Conservation (phyloP, 2,329 filamentous ascomycete species). For the Colletotrichum musicola region DNA sequence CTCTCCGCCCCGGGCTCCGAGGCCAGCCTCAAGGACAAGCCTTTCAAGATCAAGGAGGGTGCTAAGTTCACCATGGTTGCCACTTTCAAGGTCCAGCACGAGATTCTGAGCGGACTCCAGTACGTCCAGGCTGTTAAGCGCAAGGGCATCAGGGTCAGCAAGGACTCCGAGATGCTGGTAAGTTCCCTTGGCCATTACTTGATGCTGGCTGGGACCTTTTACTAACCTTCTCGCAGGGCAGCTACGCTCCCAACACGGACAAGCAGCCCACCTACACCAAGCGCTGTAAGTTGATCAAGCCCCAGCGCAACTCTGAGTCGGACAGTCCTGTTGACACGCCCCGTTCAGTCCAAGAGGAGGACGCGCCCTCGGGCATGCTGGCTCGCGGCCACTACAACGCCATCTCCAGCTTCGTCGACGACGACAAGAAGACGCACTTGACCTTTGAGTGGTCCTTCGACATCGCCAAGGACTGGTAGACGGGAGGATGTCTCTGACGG, state of each 20-base stretch:
- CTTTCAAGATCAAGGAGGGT: slow-evolving; percentile 98
- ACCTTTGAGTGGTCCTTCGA: slow-evolving; percentile 97
- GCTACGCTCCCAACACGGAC: slow-evolving; percentile 92
- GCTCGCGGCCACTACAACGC: slow-evolving; percentile 92
- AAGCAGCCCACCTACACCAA: slow-evolving; percentile 89
- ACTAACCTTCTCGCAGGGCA: slow-evolving; percentile 71
- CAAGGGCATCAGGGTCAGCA: slow-evolving; percentile 87
- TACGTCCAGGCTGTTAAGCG: slow-evolving; percentile 96
- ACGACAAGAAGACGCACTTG: slow-evolving; percentile 91
- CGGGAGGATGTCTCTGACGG: background rate
- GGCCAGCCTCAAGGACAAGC: slow-evolving; percentile 84
- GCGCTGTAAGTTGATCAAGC: slow-evolving; percentile 77
- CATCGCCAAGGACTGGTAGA: slow-evolving; percentile 95
- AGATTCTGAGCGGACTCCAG: slow-evolving; percentile 94
- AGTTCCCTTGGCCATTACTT: slow-evolving; percentile 49
- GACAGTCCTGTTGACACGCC: slow-evolving; percentile 28
- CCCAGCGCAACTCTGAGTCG: background rate
- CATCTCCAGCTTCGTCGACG: slow-evolving; percentile 90
- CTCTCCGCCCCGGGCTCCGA: slow-evolving; percentile 81
- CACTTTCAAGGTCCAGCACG: slow-evolving; percentile 94
- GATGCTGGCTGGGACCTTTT: slow-evolving; percentile 33
- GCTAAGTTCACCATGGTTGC: slow-evolving; percentile 94
- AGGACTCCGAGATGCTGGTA: slow-evolving; percentile 98
- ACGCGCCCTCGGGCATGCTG: slow-evolving; percentile 92
- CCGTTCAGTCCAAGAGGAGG: slow-evolving; percentile 84